phyloP scores from a whole-genome alignment of 2,329 filamentous ascomycete genomes.

The Lomentospora prolificans region DNA sequence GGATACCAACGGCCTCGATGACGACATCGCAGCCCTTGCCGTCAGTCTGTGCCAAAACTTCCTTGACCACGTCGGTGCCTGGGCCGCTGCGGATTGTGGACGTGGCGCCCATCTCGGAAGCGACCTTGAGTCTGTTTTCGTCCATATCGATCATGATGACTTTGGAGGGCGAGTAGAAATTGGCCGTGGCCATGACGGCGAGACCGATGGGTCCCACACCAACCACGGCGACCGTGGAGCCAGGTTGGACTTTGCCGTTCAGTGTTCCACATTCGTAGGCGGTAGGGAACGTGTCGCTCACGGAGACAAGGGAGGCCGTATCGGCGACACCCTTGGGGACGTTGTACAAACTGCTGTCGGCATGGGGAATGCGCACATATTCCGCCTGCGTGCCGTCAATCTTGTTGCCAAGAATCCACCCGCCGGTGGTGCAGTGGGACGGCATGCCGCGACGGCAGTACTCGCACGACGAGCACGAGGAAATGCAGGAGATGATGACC shows the following conservation, averaged over 20 bases:
- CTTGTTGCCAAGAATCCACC: constrained; percentile 44
- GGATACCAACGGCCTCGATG: constrained; percentile 47
- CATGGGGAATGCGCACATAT: constrained; percentile 42
- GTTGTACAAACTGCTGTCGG: constrained; percentile 35
- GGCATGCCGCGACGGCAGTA: constrained; percentile 41
- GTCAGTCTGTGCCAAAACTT: constrained; percentile 33
- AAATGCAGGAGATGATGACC: constrained; percentile 42
- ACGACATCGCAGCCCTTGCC: constrained; percentile 45
- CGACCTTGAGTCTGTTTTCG: constrained; percentile 32
- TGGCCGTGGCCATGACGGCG: constrained; percentile 42
- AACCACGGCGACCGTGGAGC: constrained; percentile 41
- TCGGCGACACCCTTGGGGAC: constrained; percentile 32
- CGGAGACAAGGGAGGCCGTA: constrained; percentile 30
- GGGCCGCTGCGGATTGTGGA: constrained; percentile 28
- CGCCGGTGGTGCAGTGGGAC: constrained; percentile 41
- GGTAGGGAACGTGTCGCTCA: constrained; percentile 48
- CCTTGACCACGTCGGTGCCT: constrained; percentile 23
- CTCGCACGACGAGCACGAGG: constrained; percentile 38
- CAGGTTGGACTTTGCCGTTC: constrained; percentile 40
- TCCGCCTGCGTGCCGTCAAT: constrained; percentile 48
- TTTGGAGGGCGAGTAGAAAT: constrained; percentile 41
- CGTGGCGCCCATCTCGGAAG: constrained; percentile 37
- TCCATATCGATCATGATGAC: constrained; percentile 44
- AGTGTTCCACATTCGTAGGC: constrained; percentile 44
- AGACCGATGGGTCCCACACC: constrained; percentile 47